Percentiles rank a stretch among this genome's conserved stretches.
phyloP scores from a whole-genome alignment of 805 yeast species.

The Metschnikowia sp. region DNA sequence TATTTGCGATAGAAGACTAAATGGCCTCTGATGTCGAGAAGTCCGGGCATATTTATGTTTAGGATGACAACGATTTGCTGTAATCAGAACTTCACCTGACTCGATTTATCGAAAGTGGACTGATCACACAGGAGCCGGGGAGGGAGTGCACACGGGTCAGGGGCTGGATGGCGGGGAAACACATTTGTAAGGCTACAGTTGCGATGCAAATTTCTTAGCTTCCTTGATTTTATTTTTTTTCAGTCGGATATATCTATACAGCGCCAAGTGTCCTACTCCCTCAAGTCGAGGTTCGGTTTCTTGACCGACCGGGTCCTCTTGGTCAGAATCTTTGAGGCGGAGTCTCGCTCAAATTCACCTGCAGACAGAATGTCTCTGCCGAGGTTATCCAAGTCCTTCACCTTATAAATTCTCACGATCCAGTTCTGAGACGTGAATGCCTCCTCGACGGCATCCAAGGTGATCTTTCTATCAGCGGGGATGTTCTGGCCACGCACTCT shows the following conservation, averaged over 20 bases:
- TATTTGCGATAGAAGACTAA: constrained; percentile 34
- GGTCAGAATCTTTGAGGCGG: constrained; percentile 22
- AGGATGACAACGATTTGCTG: too few species aligned
- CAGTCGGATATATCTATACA: not conserved
- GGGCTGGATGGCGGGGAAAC: too few species aligned
- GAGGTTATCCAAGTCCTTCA: constrained; percentile 80
- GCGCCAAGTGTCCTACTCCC: constrained; percentile 27
- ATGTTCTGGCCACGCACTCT: constrained; percentile 86
- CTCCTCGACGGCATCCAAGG: constrained; percentile 81
- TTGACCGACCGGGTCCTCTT: constrained; percentile 44
- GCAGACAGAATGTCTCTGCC: constrained; percentile 75
- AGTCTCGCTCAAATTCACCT: constrained; percentile 47
- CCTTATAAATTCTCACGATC: constrained; percentile 91
- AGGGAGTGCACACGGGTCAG: too few species aligned
- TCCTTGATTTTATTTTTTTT: not conserved
- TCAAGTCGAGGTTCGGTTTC: constrained; percentile 53
- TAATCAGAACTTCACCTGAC: too few species aligned
- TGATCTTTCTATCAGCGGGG: constrained; percentile 43
- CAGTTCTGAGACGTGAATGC: constrained; percentile 95
- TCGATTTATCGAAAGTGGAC: too few species aligned
- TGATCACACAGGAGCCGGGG: too few species aligned
- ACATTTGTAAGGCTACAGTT: too few species aligned
- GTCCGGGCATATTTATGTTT: constrained; percentile 26
- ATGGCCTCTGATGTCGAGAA: constrained; percentile 35
- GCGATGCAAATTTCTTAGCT: not conserved